Evolutionary conservation across 495 filamentous ascomycete species (phyloP), one percentile per base, ranked within the genome.

Genomic region (Immersiella caudata): DNA sequence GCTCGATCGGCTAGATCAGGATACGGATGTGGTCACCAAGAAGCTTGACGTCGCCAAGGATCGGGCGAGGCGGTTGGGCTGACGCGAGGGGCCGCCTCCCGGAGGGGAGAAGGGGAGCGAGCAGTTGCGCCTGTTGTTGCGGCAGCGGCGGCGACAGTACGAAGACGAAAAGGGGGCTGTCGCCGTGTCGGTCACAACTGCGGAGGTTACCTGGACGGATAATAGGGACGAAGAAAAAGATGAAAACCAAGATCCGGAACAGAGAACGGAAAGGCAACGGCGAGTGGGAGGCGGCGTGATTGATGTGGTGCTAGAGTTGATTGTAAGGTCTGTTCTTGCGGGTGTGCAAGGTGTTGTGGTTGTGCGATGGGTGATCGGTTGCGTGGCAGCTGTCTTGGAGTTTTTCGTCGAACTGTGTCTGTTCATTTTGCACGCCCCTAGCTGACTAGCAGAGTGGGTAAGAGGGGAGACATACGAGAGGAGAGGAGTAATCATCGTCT

Each of bases 1-100:
- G 87, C 79, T 99, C 69, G 85, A 84, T 26, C 69, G 90, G 76
- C 73, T 94, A 40, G 90, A 94, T 76, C 83, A 90, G 73, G 93
- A 97, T 82, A 86, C 87, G 5, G 88, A 90, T 67, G 78, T 89
- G 59, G 79, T 95, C 55, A 84, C 85, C 58, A 83, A 85, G 70
- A 99, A 99, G 85, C 79, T 97, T 64, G 84, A 86, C 61, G 84
- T 97, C 70, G 93, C 89, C 36, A 96, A 91, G 83, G 91, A 93
- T 76, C 83, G 93, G 62, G 82, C 91, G n/a, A 86, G 84, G 65
- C 91, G 91, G 79, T 90, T 97, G 61, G 73, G 75, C 65, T 72
- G 66, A 70, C 68, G 67, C 65, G 74, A 63, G 36, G 24, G 57
- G 70, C 70, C 68, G 67, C 57, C 62, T 72, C 50, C 68, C 40